Base-by-base conservation (phyloP, 345 rosid species). In the Citropsis articulata region DNA sequence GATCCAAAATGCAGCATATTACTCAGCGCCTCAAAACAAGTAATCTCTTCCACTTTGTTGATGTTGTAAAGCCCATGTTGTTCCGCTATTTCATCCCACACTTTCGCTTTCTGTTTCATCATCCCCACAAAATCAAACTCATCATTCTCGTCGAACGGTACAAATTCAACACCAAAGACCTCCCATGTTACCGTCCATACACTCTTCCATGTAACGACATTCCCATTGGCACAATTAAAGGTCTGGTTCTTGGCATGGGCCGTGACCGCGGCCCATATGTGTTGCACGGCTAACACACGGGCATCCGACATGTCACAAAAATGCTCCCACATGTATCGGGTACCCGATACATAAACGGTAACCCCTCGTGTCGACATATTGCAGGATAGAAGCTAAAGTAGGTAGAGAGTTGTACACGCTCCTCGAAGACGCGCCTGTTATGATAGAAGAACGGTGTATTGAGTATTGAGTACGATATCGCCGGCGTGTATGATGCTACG, bases 41-140 rank as follows among this genome's bases (percentile, higher is more conserved):
- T 60, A 1, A 86, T 72, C 21, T 85, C 91, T 73, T 77, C 82
- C 73, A 35, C 5, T 35, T 6, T 6, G 36, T 35, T 35, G 36
- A 33, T 33, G 81, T 75, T 77, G 7, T 6, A 55, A 0, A 85
- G 71, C 16, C 84, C 86, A 57, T 81, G 63, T 24, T 77, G 66
- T 19, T 81, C 82, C 83, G 78, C 90, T 9, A 85, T 77, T 30
- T 84, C 84, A 38, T 80, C 87, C 89, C 89, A 63, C 1, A 81
- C 83, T 5, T 74, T 27, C 12, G 72, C 83, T 10, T 82, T 78
- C 18, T 40, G 83, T 8, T 70, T 28, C 86, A 84, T 79, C 63
- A 28, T 4, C 40, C 22, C 80, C 28, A 70, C 80, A 9, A 79
- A 50, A 66, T 85, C 77, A 50, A 84, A 79, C 68, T 77, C 38